A percentile compares a stretch with the other conserved stretches of the same genome.
Evolutionary conservation across 140 eudicot genomes (phyloP).

Genomic region (Senecio squalidus): DNA sequence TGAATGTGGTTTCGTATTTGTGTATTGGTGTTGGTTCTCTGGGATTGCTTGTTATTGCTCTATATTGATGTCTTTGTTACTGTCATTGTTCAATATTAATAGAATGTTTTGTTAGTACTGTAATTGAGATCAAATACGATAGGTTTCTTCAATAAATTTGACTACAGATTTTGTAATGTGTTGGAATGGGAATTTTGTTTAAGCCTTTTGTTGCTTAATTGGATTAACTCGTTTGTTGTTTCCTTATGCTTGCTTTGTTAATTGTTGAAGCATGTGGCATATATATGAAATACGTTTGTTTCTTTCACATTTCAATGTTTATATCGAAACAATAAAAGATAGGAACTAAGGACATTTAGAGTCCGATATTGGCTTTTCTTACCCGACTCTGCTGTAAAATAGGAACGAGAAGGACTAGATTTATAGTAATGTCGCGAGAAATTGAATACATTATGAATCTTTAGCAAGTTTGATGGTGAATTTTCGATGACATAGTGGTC

Average conservation of each 20-base stretch:
- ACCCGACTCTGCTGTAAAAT: background rate
- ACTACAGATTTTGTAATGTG: constrained; percentile 2
- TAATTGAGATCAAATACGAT: constrained; percentile 4
- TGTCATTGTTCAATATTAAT: background rate
- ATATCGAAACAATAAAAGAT: background rate
- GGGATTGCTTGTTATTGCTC: constrained; percentile 51
- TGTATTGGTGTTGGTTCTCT: constrained; percentile 69
- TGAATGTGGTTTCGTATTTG: constrained; percentile 62
- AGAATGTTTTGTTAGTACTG: constrained; percentile 5
- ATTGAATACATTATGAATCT: background rate
- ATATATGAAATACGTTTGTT: constrained; percentile 9
- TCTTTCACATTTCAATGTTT: background rate
- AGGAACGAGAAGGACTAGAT: background rate
- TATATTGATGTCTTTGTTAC: constrained; percentile 29
- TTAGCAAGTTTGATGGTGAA: too few species aligned
- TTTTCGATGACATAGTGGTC: too few species aligned
- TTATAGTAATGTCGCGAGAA: background rate
- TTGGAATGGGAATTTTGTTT: constrained; percentile 3
- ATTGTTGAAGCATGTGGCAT: background rate
- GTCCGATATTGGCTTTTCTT: background rate
- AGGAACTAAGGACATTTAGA: background rate
- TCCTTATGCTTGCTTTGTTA: constrained; percentile 3
- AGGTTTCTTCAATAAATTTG: constrained; percentile 16
- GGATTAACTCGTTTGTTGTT: constrained; percentile 4
- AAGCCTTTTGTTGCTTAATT: constrained; percentile 3